Conservation (phyloP, 306 rosid genomes). For the Cyamopsis tetragonoloba region DNA sequence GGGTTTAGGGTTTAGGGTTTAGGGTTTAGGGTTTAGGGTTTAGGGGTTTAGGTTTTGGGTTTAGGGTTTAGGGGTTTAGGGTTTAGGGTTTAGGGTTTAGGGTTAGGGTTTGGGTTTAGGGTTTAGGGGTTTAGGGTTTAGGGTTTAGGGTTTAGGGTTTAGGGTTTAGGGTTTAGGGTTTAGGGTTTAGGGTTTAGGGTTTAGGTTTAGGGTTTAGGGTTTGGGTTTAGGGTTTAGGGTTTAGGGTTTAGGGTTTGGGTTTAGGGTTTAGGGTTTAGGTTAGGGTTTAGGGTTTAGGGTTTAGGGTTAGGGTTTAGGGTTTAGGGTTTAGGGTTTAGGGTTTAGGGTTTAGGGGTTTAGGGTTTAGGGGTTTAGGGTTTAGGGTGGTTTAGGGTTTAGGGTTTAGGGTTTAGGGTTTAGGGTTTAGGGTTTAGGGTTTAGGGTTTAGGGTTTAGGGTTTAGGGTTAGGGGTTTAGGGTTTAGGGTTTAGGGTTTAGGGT, state of each 20-base stretch:
- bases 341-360: not conserved
- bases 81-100: not conserved
- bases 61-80: not conserved
- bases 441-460: not conserved
- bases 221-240: not conserved
- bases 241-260: not conserved
- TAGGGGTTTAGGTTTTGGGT: not conserved
- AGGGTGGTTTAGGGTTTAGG: not conserved
- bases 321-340: conserved; percentile 9
- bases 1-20: not conserved
- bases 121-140: not conserved
- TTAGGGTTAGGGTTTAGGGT: not conserved
- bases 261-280: not conserved
- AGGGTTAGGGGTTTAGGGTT: not conserved
- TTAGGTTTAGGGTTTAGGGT: not conserved
- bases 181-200: not conserved
- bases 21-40: not conserved
- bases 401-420: not conserved
- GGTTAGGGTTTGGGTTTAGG: not conserved
- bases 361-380: not conserved
- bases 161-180: not conserved
- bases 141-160: not conserved
- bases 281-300: conserved; percentile 4
- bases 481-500: not conserved
- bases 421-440: not conserved